A percentile compares a stretch with the other conserved stretches of the same genome.
phyloP scores from a whole-genome alignment of 75 land plant genomes.

The Pinus taeda region DNA sequence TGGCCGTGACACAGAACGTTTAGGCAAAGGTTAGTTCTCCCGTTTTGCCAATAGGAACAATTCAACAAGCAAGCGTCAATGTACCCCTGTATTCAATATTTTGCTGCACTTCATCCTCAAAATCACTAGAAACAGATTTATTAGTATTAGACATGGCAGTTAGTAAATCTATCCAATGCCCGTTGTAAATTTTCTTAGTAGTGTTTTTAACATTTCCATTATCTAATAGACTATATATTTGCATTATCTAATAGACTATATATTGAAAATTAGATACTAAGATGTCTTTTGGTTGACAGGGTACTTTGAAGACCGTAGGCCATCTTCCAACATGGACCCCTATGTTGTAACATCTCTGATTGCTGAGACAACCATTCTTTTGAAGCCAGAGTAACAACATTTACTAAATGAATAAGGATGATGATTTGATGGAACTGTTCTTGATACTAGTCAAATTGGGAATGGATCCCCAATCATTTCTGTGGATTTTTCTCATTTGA shows the following conservation, averaged over 20 bases:
- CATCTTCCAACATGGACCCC: constrained; percentile 57
- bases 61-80: neutral
- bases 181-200: neutral
- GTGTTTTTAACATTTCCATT: neutral
- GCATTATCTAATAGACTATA: neutral
- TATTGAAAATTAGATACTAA: neutral
- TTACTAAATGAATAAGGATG: neutral
- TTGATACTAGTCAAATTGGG: neutral
- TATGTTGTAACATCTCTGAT: constrained; percentile 47
- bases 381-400: constrained; percentile 8
- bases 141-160: neutral
- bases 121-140: neutral
- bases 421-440: neutral
- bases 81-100: neutral
- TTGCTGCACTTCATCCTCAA: neutral
- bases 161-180: neutral
- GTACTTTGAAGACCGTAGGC: constrained; percentile 48
- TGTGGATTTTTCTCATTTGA: neutral
- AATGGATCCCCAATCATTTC: neutral
- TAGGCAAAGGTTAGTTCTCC: constrained; percentile 53
- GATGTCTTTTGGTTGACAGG: constrained; percentile 17
- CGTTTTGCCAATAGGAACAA: neutral
- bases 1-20: constrained; percentile 82
- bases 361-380: constrained; percentile 44
- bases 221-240: neutral